Percentiles rank a stretch among this genome's conserved stretches.
Conservation (phyloP, 768 basidiomycete genomes). For the Agaricus sinodeliciosus region DNA sequence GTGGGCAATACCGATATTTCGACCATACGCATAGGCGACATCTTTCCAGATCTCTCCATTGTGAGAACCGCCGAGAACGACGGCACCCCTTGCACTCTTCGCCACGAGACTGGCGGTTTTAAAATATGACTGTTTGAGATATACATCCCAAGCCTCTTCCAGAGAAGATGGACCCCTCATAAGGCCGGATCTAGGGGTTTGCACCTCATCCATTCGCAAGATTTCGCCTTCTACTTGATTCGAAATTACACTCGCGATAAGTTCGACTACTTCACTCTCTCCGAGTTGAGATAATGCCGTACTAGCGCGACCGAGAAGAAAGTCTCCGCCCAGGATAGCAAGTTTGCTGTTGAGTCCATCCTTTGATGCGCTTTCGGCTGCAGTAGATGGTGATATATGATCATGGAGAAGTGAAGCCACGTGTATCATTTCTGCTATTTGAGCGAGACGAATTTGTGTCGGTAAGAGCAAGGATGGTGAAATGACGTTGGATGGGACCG, state of each 20-base stretch:
- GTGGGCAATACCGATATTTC: conserved; percentile 83
- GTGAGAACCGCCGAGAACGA: conserved; percentile 76
- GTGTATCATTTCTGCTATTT: conserved; percentile 98
- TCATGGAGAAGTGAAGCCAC: conserved; percentile 92
- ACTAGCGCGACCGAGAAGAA: conserved; percentile 86
- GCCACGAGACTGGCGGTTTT: conserved; percentile 91
- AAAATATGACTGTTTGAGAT: conserved; percentile 64
- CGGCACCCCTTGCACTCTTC: conserved; percentile 77
- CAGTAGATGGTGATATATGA: conserved; percentile 74
- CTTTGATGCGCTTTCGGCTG: conserved; percentile 39
- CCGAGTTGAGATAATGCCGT: conserved; percentile 85
- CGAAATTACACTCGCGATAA: conserved; percentile 85
- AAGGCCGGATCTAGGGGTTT: conserved; percentile 31
- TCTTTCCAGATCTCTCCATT: conserved; percentile 84
- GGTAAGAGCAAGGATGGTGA: conserved; percentile 55
- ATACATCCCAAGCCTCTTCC: conserved; percentile 60
- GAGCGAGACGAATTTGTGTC: conserved; percentile 86
- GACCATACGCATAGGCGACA: conserved; percentile 84
- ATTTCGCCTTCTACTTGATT: conserved; percentile 98
- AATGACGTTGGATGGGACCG: conserved; percentile 13
- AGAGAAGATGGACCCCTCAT: conserved; percentile 23
- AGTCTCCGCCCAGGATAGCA: conserved; percentile 91
- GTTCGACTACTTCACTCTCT: conserved; percentile 84
- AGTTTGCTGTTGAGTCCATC: conserved; percentile 88
- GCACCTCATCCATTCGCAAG: conserved; percentile 59